phyloP scores from a whole-genome alignment of 208 protist genomes.

The Blechomonas ayalai region DNA sequence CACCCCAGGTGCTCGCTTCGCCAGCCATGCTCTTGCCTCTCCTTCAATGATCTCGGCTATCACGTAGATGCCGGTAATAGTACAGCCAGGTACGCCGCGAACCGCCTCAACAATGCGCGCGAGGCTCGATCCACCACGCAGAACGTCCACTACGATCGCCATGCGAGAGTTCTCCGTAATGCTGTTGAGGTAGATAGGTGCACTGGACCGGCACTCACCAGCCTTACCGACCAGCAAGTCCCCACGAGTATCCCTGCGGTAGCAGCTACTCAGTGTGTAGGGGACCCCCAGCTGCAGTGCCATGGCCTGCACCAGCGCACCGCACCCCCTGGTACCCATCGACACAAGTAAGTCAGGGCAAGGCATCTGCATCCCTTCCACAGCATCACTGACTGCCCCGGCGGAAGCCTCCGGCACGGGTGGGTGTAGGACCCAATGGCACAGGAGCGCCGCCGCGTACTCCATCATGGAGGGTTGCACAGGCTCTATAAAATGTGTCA shows the following conservation, averaged over 20 bases:
- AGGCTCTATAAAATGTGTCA: slow-evolving; percentile 14
- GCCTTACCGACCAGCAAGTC: slow-evolving; percentile 17
- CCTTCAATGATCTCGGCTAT: slow-evolving; percentile 9
- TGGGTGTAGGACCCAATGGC: slow-evolving; percentile 1
- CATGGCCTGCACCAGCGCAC: slow-evolving; percentile 16
- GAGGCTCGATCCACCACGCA: slow-evolving; percentile 8
- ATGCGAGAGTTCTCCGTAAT: slow-evolving; percentile 10
- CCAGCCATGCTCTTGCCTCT: background rate
- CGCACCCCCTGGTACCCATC: slow-evolving; percentile 11
- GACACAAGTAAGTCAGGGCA: slow-evolving; percentile 19
- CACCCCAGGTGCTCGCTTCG: background rate
- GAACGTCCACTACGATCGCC: slow-evolving; percentile 13
- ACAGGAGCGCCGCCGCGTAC: slow-evolving; percentile 7
- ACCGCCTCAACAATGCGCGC: slow-evolving; percentile 15
- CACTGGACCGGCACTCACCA: slow-evolving; percentile 10
- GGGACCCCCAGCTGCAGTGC: slow-evolving; percentile 9
- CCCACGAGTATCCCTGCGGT: slow-evolving; percentile 19
- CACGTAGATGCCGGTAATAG: slow-evolving; percentile 8
- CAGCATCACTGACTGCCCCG: background rate
- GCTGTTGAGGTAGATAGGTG: slow-evolving; percentile 22
- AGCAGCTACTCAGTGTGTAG: slow-evolving; percentile 32
- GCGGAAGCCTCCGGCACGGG: background rate
- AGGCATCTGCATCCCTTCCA: background rate
- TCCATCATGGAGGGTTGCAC: slow-evolving; percentile 10
- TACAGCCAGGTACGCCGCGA: slow-evolving; percentile 2